A percentile compares a stretch with the other conserved stretches of the same genome.
These are phyloP conservation scores for Mycosphaerella sp. DNA, from an alignment of 2,329 filamentous ascomycete genomes.

Conservation along the genomic window DNA sequence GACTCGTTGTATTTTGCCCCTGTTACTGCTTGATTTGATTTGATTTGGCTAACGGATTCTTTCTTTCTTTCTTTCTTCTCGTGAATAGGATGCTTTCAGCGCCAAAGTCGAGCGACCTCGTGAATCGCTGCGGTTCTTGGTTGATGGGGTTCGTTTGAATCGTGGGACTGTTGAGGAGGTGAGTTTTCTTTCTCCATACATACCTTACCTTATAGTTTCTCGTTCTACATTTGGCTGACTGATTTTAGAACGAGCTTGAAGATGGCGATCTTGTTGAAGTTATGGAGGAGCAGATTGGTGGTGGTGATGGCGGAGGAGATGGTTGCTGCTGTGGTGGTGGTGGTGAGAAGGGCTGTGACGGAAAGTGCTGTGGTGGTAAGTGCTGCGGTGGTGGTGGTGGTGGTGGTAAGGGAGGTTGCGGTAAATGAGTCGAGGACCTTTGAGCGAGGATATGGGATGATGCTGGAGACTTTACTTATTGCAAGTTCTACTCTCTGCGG, in stretches of 20 bases:
- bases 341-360: background rate
- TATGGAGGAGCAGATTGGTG: constrained; percentile 24
- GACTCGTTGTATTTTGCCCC: no score
- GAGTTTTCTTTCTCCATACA: constrained; percentile 8
- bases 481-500: no score
- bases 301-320: constrained; percentile 5
- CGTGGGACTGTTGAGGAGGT: constrained; percentile 20
- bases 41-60: no score
- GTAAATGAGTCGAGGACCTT: background rate
- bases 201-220: no score
- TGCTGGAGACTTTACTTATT: background rate
- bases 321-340: constrained; percentile 2
- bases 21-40: background rate
- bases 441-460: background rate
- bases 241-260: constrained; percentile 21
- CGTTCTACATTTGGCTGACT: background rate
- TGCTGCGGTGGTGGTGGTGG: constrained; percentile 6
- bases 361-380: constrained; percentile 2
- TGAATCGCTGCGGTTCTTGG: constrained; percentile 21
- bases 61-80: no score
- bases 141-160: constrained; percentile 23
- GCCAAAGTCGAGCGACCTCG: constrained; percentile 12
- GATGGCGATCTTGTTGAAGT: constrained; percentile 25
- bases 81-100: constrained; percentile 16
- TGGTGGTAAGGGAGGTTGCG: background rate